Base-by-base conservation (phyloP, 208 protist genomes). In the Trypanosoma cruzi region DNA sequence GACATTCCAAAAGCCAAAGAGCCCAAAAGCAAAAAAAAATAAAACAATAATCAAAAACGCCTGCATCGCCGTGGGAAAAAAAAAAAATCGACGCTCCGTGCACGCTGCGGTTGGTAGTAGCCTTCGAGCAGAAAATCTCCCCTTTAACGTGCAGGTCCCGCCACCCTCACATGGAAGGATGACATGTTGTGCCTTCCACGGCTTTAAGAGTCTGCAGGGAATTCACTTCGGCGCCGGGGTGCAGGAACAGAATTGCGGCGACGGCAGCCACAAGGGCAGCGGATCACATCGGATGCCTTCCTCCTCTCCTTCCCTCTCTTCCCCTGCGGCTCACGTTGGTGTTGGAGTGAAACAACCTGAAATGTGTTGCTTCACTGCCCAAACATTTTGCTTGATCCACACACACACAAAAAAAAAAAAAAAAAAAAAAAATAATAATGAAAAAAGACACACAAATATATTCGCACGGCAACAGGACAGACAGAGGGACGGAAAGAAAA, bases 1-100 rank as follows among this genome's bases (percentile, higher is more conserved):
- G 37, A 70, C 14, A 26, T 32, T 5, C 60, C 20, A 53, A 70
- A 53, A n/a, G 49, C 2, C 4, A 60, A 34, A 54, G 64, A 70
- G 34, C 50, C 63, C 7, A 59, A 1, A 13, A 68, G 50, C 4
- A 49, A n/a, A n/a, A n/a, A n/a, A n/a, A n/a, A n/a, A n/a, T n/a
- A n/a, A n/a, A n/a, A n/a, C 55, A 10, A 59, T 44, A 32, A 68
- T 55, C 18, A 53, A 59, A 50, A 70, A 37, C 1, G 40, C 54
- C 42, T 70, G 64, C 54, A 70, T 50, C 7, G 64, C 64, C 14
- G 20, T 57, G 40, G n/a, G n/a, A n/a, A n/a, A n/a, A n/a, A 44
- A 50, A 34, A 20, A 36, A 18, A 55, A 32, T 11, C 54, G 50
- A 18, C 64, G 64, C 53, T 61, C 26, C 26, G 37, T 42, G 29